Conservation (phyloP, 2,329 filamentous ascomycete species). For the Penicillium capsulatum region DNA sequence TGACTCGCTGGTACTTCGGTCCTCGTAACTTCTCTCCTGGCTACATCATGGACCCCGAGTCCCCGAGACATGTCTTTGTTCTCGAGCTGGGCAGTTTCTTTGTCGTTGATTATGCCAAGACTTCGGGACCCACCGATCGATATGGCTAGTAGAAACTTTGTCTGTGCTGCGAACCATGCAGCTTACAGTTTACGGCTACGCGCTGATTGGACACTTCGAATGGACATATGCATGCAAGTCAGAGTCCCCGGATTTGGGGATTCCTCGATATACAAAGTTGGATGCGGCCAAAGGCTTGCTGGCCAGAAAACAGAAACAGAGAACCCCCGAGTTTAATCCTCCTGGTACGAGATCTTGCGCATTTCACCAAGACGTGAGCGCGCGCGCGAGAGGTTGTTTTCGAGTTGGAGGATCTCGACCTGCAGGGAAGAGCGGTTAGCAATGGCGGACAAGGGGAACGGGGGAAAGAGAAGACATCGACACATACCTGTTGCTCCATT, state of each 20-base stretch:
- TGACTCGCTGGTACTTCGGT: too few species aligned
- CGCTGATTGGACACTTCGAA: too few species aligned
- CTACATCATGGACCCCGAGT: too few species aligned
- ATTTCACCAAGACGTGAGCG: conserved; percentile 87
- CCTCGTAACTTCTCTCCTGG: too few species aligned
- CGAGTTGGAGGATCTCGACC: conserved; percentile 95
- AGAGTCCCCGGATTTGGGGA: too few species aligned
- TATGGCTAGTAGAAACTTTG: not conserved
- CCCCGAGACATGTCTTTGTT: not conserved
- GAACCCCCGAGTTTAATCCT: conserved; percentile 55
- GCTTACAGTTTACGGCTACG: too few species aligned
- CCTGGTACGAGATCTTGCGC: conserved; percentile 93
- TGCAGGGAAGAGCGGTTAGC: conserved; percentile 37
- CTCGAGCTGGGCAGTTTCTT: not conserved
- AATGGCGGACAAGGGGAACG: not conserved
- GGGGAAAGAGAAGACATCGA: conserved; percentile 4
- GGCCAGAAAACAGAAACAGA: not conserved
- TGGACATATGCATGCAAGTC: too few species aligned
- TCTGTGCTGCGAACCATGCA: not conserved
- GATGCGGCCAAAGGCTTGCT: too few species aligned
- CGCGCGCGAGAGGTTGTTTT: conserved; percentile 77
- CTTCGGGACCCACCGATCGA: not conserved
- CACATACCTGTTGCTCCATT: conserved; percentile 96
- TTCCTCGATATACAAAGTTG: conserved; percentile 11
- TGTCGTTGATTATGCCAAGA: not conserved